Evolutionary conservation across 352 stramenopile genomes (phyloP), one percentile per base, ranked within the genome.

Genomic region (Hyaloperonospora brassicae): DNA sequence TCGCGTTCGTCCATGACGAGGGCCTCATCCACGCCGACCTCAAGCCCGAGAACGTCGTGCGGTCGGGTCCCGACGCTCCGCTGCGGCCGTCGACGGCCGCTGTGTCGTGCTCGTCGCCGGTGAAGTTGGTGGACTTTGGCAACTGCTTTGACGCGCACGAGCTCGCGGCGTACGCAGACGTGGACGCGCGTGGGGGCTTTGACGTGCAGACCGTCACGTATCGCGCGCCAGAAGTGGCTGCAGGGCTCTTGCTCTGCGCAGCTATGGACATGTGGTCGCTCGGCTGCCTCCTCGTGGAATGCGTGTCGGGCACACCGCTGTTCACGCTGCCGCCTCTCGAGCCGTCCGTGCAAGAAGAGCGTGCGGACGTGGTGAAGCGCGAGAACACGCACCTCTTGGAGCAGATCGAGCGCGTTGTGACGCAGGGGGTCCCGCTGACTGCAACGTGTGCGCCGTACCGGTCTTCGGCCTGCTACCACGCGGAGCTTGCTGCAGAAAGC

Each of bases 251-350:
- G 17, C 71, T 90, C 34, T 73, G 72, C 42, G 62, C 72, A 1
- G 70, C 80, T 12, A 83, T 85, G 62, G 80, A 90, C 49, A 76
- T 90, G 72, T 90, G 80, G 80, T 90, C 80, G 22, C 64, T 90
- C 25, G 80, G 80, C 7, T 90, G 80, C 53, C 62, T 90, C 11
- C 46, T 90, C 10, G 40, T 88, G 7, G 80, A 90, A 52, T 87
- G 77, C 21, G 65, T 70, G 4, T 75, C 66, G 1, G 77, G 80
- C 1, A 52, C 60, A 48, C 76, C 77, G n/a, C 55, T 88, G 1
- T 86, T 90, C 56, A 76, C 63, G 9, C 50, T 68, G 35, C 55
- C 55, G 47, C 31, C 43, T 14, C n/a, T 65, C 30, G 43, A 55
- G 25, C 23, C 9, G 11, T 49, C 53, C n/a, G 47, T 49, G n/a